Base-by-base conservation (phyloP, 306 rosid species). In the Rosa chinensis region DNA sequence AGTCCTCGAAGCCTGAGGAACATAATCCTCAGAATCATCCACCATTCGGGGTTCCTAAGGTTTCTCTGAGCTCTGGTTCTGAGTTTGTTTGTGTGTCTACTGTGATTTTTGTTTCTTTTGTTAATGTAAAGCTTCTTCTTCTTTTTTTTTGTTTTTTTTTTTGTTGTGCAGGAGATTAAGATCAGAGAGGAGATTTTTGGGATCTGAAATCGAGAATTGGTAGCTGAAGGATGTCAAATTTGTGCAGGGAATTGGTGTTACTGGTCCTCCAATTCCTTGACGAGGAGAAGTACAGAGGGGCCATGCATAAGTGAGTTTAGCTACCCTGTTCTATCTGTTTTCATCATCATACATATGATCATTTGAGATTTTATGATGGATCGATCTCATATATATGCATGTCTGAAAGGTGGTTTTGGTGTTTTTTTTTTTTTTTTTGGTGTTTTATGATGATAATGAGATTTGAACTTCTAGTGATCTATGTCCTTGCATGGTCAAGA, bases 231-330 rank as follows among this genome's bases (percentile, higher is more conserved):
- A 92, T 92, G 98, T 74, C 97, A 80, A 87, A 94, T 87, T 75
- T 94, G 85, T 86, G 92, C 85, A 89, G 92, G 82, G 98, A 94
- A 89, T 82, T 94, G 90, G 97, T 91, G 85, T 89, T 91, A 82
- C 92, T 94, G 75, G 89, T 94, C 61, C 94, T 94, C 78, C 98
- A 92, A 75, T 94, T 94, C 87, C 89, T 94, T 48, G 94, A 89
- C 70, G 96, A 92, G 85, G 97, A 90, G 88, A 92, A 90, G 77
- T 92, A 89, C 71, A 86, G 87, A 68, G 97, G 87, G 68, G 82
- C 97, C 5, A 91, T 89, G 80, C 97, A 92, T 80, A 89, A 62
- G 98, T 94, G 70, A 87, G 90, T 25, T 44, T 42, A 75, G 43
- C 70, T 75, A 28, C 42, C 70, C 79, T 55, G 13, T 63, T 42